A percentile compares a stretch with the other conserved stretches of the same genome.
Conservation (phyloP, 305 asterid genomes). For the Fraxinus velutina region DNA sequence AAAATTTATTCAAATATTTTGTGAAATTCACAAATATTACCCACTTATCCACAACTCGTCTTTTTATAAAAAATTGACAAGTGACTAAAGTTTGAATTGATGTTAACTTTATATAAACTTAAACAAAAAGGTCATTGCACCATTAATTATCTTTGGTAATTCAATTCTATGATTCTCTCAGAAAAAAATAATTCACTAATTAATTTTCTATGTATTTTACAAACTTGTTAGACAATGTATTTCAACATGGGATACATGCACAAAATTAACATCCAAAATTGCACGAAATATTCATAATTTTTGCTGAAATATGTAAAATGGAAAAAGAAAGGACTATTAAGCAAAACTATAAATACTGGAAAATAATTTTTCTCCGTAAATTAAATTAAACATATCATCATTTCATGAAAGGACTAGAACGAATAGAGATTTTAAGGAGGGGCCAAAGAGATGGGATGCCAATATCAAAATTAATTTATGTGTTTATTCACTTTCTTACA, state of each 20-base stretch:
- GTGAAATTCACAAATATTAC: too few species aligned
- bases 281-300: too few species aligned
- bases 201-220: too few species aligned
- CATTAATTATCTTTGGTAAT: neutral
- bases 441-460: conserved; percentile 51
- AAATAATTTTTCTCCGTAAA: neutral
- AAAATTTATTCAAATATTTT: too few species aligned
- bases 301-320: too few species aligned
- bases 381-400: conserved; percentile 40
- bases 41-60: too few species aligned
- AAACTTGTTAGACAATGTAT: too few species aligned
- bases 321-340: too few species aligned
- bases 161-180: neutral
- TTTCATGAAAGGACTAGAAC: conserved; percentile 48
- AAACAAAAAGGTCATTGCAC: too few species aligned
- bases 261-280: too few species aligned
- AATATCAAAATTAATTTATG: conserved; percentile 30
- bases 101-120: too few species aligned
- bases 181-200: too few species aligned
- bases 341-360: neutral
- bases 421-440: conserved; percentile 44
- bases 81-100: neutral
- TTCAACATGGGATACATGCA: neutral
- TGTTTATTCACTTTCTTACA: conserved; percentile 22
- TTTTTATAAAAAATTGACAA: neutral